Evolutionary conservation across 139 green algal species (phyloP).

Genomic region (Chlamydomonas sp.): DNA sequence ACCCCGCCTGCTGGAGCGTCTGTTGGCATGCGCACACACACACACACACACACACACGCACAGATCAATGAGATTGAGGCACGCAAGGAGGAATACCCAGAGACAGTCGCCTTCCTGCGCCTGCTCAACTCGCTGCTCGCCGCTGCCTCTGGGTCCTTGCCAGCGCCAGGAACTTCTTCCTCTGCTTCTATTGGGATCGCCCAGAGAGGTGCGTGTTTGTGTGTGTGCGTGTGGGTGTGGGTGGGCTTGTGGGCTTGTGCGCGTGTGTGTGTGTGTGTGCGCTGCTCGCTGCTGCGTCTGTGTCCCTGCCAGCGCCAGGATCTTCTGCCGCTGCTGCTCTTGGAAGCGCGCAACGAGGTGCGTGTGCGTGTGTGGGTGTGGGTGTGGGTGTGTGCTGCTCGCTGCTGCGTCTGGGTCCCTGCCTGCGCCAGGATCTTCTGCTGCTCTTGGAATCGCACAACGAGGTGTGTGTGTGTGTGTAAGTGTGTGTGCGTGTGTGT

Average conservation of each 20-base stretch:
- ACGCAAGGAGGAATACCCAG: conserved; percentile 60
- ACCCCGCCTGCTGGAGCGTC: too few relatives aligned
- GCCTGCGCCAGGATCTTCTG: neutral
- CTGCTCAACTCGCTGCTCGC: conserved; percentile 61
- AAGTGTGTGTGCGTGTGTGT: too few relatives aligned
- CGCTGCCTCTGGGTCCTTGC: neutral
- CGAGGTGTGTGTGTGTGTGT: too few relatives aligned
- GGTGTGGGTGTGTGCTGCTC: too few relatives aligned
- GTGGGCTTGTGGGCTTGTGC: too few relatives aligned
- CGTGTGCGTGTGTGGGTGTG: too few relatives aligned
- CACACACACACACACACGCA: too few relatives aligned
- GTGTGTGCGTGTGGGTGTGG: too few relatives aligned
- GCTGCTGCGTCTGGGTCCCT: neutral
- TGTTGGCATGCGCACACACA: too few relatives aligned
- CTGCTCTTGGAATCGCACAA: neutral
- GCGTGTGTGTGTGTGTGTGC: too few relatives aligned
- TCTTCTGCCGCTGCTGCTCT: neutral
- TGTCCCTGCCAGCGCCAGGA: neutral
- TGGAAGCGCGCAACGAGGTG: neutral
- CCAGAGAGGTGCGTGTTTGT: too few relatives aligned
- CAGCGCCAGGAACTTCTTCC: neutral
- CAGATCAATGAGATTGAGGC: conserved; percentile 73
- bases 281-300: neutral
- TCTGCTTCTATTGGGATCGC: too few relatives aligned
- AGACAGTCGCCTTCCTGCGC: conserved; percentile 55